Base-by-base conservation (phyloP, 2,329 filamentous ascomycete species). In the Calonectria montana region DNA sequence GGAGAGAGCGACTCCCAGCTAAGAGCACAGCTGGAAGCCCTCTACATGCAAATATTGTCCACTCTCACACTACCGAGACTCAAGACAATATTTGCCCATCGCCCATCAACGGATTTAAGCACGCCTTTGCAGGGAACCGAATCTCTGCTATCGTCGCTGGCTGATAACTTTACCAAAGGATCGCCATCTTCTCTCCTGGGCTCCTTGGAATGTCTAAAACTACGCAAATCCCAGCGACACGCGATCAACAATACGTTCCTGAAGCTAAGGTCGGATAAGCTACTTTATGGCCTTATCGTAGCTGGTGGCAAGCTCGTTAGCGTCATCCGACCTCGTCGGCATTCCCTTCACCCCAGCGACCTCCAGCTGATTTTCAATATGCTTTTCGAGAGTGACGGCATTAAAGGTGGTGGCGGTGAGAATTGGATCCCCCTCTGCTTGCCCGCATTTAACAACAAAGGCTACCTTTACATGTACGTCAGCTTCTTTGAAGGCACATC, bases 381-480 rank as follows among this genome's bases (percentile, higher is more conserved):
- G 97, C 91, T 99, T 2, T 99, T 99, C 79, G 96, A 97, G 84
- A 97, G 96, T 2, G 94, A 95, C 61, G 94, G 94, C 50, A 93
- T 99, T 81, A 96, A 97, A 81, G 93, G 95, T 23, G 96, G 94
- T 7, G 95, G 89, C 45, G 97, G 96, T 35, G 97, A 99, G 83
- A 98, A 96, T 79, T 99, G 97, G 97, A 96, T 98, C 59, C 97
- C 97, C 0, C 88, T 99, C 8, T 99, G 97, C 79, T 89, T 99
- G 3, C 97, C 97, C 0, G 96, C 96, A 6, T 99, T 99, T 86
- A 99, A 99, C 85, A 98, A 95, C 82, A 94, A 92, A 64, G 97
- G 97, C 29, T 99, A 97, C 81, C 88, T 99, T 1, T 98, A 99
- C 86, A 98, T 99, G 95, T 99, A 98, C 80, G 97, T 99, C 81